Conservation (phyloP, 768 basidiomycete genomes). For the Auricularia heimuer region DNA sequence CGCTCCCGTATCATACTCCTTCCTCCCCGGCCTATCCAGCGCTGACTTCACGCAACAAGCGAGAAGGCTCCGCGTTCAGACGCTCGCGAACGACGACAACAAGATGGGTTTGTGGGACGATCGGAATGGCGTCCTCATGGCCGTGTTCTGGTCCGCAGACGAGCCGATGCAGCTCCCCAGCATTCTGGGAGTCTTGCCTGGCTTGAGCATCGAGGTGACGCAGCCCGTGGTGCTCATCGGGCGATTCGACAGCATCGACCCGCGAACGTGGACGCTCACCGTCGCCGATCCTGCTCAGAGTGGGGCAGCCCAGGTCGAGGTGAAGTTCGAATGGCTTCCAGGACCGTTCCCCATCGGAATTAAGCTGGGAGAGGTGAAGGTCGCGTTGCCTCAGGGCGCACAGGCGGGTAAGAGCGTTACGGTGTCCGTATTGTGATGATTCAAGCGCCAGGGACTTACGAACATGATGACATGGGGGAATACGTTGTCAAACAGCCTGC, state of each 20-base stretch:
- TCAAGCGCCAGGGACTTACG: too few relatives aligned
- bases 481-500: too few relatives aligned
- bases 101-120: slow-evolving; percentile 47
- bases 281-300: slow-evolving; percentile 60
- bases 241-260: slow-evolving; percentile 34
- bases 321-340: not conserved
- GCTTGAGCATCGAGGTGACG: slow-evolving; percentile 9
- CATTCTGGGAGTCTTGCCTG: slow-evolving; percentile 2
- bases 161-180: slow-evolving; percentile 31
- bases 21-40: slow-evolving; percentile 40
- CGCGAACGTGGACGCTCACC: slow-evolving; percentile 34
- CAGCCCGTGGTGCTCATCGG: slow-evolving; percentile 26
- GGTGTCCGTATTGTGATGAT: not conserved
- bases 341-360: not conserved
- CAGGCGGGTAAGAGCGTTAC: not conserved
- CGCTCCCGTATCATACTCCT: slow-evolving; percentile 39
- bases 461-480: too few relatives aligned
- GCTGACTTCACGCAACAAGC: slow-evolving; percentile 32
- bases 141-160: slow-evolving; percentile 46
- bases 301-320: not conserved
- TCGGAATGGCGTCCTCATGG: slow-evolving; percentile 31
- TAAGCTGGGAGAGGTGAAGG: not conserved
- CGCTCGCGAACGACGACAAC: slow-evolving; percentile 36
- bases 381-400: not conserved
- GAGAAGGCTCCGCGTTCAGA: slow-evolving; percentile 21